Evolutionary conservation across 2,329 filamentous ascomycete species (phyloP), one percentile per base, ranked within the genome.

Genomic region (Colletotrichum costaricense): DNA sequence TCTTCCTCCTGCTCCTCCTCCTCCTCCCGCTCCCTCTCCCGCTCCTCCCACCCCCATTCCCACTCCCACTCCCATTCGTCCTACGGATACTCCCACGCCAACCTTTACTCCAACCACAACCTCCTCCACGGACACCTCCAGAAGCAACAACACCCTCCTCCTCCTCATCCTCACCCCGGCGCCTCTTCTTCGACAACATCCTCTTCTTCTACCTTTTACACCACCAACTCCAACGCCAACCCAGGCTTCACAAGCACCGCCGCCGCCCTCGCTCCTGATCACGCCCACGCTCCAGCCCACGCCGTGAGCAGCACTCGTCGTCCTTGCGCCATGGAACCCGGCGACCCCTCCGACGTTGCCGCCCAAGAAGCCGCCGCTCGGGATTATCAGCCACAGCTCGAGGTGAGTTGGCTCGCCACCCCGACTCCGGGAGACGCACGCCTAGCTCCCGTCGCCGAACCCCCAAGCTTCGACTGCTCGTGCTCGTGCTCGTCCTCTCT

Each of bases 291-390:
- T 84, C 67, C 30, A n/a, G 58, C 79, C 77, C 82, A 83, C 76
- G 86, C 86, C 84, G 83, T 62, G 30, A 69, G 63, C 52, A 69
- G 59, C 52, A 69, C 85, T 59, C 65, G 75, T 59, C 65, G 74
- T 19, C 72, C 76, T 70, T 78, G 78, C 60, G 38, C 60, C 60
- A 73, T 73, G 46, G 78, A 77, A 69, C 62, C 75, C 58, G 74
- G 67, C 57, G 59, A 78, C 16, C 76, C 76, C 56, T 81, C 86
- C 75, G 88, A 88, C 74, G 81, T 91, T 66, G 86, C 84, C 54
- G 89, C 89, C 65, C 90, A 92, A 80, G 89, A 92, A 80, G 88
- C 88, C 59, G 87, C 90, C 35, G 90, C 90, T 11, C 83, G 87
- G 69, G 86, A 89, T 52, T 92, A 90, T 78, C 86, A 88, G 73